Evolutionary conservation across 2,329 filamentous ascomycete species (phyloP).

Genomic region (Alternaria sp.): DNA sequence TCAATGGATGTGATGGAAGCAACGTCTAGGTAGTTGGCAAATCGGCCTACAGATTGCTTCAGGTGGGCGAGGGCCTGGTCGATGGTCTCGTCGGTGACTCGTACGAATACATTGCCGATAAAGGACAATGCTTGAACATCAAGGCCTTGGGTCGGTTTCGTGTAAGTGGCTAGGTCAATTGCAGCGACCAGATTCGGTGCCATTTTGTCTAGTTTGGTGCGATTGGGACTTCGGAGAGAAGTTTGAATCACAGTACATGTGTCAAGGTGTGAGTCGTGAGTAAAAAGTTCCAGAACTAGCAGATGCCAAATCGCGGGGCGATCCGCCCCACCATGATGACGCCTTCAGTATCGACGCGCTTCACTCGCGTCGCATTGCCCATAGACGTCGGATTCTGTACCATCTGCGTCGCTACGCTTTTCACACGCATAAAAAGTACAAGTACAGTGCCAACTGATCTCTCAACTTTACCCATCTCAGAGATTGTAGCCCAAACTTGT

Average conservation of each 20-base stretch:
- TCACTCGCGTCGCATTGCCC: neutral
- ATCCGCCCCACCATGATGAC: slow-evolving; percentile 20
- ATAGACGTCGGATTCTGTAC: neutral
- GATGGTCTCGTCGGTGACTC: slow-evolving; percentile 59
- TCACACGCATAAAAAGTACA: neutral
- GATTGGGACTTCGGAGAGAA: slow-evolving; percentile 1
- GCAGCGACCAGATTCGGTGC: slow-evolving; percentile 58
- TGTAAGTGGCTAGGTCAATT: slow-evolving; percentile 57
- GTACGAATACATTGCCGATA: slow-evolving; percentile 66
- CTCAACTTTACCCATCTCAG: neutral
- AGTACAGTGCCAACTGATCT: neutral
- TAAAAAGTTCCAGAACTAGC: slow-evolving; percentile 24
- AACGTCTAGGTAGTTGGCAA: slow-evolving; percentile 78
- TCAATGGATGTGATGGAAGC: slow-evolving; percentile 73
- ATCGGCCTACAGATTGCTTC: slow-evolving; percentile 63
- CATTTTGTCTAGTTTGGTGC: slow-evolving; percentile 43
- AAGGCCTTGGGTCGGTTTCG: slow-evolving; percentile 60
- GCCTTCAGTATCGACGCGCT: slow-evolving; percentile 7
- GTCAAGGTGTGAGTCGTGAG: slow-evolving; percentile 9
- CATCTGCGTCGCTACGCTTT: neutral
- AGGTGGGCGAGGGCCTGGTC: slow-evolving; percentile 63
- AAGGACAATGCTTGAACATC: slow-evolving; percentile 63
- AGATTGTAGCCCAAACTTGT: neutral
- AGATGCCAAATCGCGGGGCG: slow-evolving; percentile 22
- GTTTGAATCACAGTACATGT: neutral